Conservation (phyloP, 805 yeast genomes). For the Metschnikowia aberdeeniae region DNA sequence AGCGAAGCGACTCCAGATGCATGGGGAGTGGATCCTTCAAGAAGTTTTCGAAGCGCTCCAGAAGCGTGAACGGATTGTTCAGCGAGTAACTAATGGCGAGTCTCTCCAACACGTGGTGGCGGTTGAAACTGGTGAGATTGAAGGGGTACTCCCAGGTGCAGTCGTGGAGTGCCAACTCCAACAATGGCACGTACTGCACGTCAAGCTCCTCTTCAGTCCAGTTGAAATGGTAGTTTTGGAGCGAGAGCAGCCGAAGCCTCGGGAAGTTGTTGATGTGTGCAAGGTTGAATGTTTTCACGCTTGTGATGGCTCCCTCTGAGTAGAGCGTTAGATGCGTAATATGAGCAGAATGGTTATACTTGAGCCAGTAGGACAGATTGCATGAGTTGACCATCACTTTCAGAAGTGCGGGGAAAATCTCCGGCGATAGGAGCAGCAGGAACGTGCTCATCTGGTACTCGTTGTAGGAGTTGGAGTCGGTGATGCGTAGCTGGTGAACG, state of each 20-base stretch:
- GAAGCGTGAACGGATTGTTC: slow-evolving; percentile 31
- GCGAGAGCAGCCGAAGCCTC: slow-evolving; percentile 27
- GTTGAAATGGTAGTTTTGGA: slow-evolving; percentile 42
- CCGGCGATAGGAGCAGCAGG: slow-evolving; percentile 18
- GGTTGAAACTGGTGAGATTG: slow-evolving; percentile 34
- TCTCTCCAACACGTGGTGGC: slow-evolving; percentile 18
- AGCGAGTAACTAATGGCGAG: slow-evolving; percentile 25
- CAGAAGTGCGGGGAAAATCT: slow-evolving; percentile 21
- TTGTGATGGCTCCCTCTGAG: slow-evolving; percentile 19
- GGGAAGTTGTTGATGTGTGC: slow-evolving; percentile 40
- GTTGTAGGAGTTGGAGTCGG: slow-evolving; percentile 14
- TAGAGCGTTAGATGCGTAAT: slow-evolving; percentile 25
- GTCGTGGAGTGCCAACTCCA: slow-evolving; percentile 30
- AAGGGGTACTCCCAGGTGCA: slow-evolving; percentile 61
- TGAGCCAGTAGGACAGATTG: slow-evolving; percentile 41
- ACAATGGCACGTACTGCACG: slow-evolving; percentile 16
- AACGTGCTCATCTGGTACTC: slow-evolving; percentile 30
- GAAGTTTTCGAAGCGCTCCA: slow-evolving; percentile 35
- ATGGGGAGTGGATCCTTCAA: slow-evolving; percentile 19
- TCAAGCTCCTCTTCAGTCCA: slow-evolving; percentile 28
- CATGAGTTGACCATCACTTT: slow-evolving; percentile 28
- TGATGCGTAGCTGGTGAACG: slow-evolving; percentile 8
- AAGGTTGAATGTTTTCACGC: slow-evolving; percentile 36
- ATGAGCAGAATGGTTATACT: slow-evolving; percentile 24
- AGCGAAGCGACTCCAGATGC: slow-evolving; percentile 15